Conservation (phyloP, 768 basidiomycete species). For the Ephemerocybe angulata region DNA sequence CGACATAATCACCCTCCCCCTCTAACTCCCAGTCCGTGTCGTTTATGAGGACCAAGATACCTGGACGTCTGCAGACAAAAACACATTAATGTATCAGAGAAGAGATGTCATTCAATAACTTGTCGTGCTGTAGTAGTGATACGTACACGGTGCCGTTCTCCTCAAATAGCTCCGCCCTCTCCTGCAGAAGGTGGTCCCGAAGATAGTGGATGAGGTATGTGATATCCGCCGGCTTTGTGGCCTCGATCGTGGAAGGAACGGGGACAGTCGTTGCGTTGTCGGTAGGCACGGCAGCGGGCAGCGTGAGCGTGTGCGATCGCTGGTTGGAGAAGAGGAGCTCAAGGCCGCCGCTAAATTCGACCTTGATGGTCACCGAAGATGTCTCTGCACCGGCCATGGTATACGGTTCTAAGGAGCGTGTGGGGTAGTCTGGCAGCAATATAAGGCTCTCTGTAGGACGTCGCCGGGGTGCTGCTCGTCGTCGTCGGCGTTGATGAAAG, state of each 20-base stretch:
- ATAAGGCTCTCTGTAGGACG: no score
- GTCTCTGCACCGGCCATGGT: no score
- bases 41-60: constrained; percentile 94
- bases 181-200: constrained; percentile 71
- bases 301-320: constrained; percentile 50
- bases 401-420: no score
- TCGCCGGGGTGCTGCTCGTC: no score
- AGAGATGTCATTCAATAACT: not conserved
- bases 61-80: constrained; percentile 70
- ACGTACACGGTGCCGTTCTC: constrained; percentile 85
- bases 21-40: constrained; percentile 98
- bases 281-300: constrained; percentile 46
- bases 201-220: constrained; percentile 78
- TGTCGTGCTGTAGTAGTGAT: not conserved
- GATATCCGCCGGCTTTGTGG: constrained; percentile 54
- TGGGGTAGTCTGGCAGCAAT: no score
- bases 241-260: constrained; percentile 12
- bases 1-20: constrained; percentile 81
- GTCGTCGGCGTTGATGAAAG: no score
- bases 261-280: constrained; percentile 28
- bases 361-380: no score
- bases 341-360: constrained; percentile 83
- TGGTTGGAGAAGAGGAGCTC: constrained; percentile 79
- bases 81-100: not conserved
- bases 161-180: constrained; percentile 84